phyloP scores from a whole-genome alignment of 1,284 basidiomycete genomes.

The Porodaedalea pini region DNA sequence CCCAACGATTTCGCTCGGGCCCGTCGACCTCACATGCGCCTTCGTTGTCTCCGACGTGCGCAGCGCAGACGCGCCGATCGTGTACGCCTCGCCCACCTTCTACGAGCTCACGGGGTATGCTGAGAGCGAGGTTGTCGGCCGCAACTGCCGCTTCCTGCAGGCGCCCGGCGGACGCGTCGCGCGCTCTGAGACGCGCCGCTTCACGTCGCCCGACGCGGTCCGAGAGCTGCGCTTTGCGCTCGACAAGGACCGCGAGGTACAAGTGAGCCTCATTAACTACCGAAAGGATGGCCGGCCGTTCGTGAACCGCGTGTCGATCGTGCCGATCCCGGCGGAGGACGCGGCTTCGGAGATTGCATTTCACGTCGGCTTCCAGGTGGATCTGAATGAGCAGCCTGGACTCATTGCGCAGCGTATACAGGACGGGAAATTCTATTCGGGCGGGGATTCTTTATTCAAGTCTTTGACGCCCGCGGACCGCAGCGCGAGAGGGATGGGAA shows the following conservation, averaged over 20 bases:
- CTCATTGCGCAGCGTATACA: slow-evolving; percentile 74
- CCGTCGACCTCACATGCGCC: slow-evolving; percentile 87
- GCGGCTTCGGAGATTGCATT: slow-evolving; percentile 64
- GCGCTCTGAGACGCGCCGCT: slow-evolving; percentile 63
- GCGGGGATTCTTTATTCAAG: slow-evolving; percentile 27
- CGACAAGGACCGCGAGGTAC: slow-evolving; percentile 78
- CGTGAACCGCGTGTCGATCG: slow-evolving; percentile 81
- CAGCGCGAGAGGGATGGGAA: slow-evolving; percentile 37
- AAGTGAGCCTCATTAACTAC: slow-evolving; percentile 87
- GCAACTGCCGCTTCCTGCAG: slow-evolving; percentile 87
- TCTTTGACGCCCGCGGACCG: slow-evolving; percentile 12
- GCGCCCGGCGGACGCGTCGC: slow-evolving; percentile 65
- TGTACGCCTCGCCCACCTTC: slow-evolving; percentile 84
- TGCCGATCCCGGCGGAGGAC: slow-evolving; percentile 73
- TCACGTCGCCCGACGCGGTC: slow-evolving; percentile 70
- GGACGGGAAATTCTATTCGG: slow-evolving; percentile 63
- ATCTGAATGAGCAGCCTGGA: slow-evolving; percentile 83
- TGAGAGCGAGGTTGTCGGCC: slow-evolving; percentile 77
- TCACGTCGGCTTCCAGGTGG: slow-evolving; percentile 91
- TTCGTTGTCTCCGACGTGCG: slow-evolving; percentile 87
- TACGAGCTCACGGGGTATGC: slow-evolving; percentile 80
- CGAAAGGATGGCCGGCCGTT: slow-evolving; percentile 83
- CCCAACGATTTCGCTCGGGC: slow-evolving; percentile 78
- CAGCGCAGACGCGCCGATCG: slow-evolving; percentile 77
- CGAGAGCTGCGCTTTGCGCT: slow-evolving; percentile 64